phyloP scores from a whole-genome alignment of 2,329 filamentous ascomycete species.

The Chaetomiaceae sp. region DNA sequence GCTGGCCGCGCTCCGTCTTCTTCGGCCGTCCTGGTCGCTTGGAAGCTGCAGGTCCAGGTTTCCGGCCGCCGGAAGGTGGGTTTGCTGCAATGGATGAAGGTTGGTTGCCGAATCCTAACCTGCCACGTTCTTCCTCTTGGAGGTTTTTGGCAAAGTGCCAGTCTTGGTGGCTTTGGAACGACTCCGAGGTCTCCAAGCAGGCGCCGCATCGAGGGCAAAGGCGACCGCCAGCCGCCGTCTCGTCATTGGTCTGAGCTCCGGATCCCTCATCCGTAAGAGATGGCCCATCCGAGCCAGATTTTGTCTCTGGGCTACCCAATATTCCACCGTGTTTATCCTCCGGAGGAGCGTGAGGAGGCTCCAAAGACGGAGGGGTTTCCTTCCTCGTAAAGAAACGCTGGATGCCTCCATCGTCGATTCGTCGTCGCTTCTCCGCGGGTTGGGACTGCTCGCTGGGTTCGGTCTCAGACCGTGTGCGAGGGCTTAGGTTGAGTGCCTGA shows the following conservation, averaged over 20 bases:
- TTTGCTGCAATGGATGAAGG: constrained; percentile 31
- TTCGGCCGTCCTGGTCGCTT: constrained; percentile 38
- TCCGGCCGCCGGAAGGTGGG: constrained; percentile 31
- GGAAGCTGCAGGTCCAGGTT: constrained; percentile 33
- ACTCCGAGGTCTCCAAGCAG: constrained; percentile 52
- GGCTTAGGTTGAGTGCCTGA: constrained; percentile 44
- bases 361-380: constrained; percentile 22
- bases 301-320: constrained; percentile 21
- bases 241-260: constrained; percentile 28
- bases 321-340: constrained; percentile 27
- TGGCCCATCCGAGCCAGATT: constrained; percentile 1
- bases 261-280: constrained; percentile 11
- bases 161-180: constrained; percentile 73
- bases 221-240: constrained; percentile 36
- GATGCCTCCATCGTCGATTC: constrained; percentile 47
- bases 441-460: constrained; percentile 19
- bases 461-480: constrained; percentile 26
- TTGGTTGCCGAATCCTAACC: constrained; percentile 39
- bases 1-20: constrained; percentile 55
- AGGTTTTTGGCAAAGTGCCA: constrained; percentile 93
- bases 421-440: constrained; percentile 39
- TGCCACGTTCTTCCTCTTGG: constrained; percentile 58
- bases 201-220: constrained; percentile 63
- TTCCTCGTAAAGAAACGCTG: constrained; percentile 52
- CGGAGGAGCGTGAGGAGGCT: constrained; percentile 29